Evolutionary conservation across 2,329 filamentous ascomycete species (phyloP).

Genomic region (Alternaria atra): DNA sequence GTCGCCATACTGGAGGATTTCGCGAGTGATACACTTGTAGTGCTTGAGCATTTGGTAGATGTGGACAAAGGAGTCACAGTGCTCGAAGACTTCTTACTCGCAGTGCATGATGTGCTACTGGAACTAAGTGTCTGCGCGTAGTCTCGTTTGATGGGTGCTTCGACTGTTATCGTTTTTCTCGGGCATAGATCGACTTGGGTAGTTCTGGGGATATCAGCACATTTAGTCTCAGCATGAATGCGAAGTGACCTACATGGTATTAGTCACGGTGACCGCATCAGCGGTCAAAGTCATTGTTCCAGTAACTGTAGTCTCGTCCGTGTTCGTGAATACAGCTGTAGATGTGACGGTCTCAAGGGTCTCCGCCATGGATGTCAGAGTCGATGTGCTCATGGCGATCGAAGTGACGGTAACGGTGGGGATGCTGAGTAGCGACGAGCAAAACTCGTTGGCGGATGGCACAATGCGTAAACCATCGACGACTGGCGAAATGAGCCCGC

Average conservation of each 20-base stretch:
- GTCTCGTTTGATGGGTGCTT: background rate
- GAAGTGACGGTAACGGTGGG: background rate
- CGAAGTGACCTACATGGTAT: background rate
- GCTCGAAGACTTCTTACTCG: background rate
- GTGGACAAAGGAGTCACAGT: background rate
- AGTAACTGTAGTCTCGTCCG: background rate
- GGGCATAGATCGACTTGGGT: background rate
- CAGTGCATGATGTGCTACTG: background rate
- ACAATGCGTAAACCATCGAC: background rate
- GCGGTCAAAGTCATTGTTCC: background rate
- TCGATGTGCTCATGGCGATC: background rate
- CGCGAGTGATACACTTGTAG: background rate
- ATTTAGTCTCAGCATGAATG: background rate
- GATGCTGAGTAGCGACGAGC: conserved; percentile 2
- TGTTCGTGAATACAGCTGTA: background rate
- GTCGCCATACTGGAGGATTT: background rate
- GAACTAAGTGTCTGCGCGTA: background rate
- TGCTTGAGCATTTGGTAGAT: conserved; percentile 1
- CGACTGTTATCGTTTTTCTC: background rate
- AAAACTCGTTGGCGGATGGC: background rate
- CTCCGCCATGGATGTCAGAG: background rate
- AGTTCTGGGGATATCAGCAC: background rate
- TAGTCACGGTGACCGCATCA: background rate
- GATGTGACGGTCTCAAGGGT: background rate
- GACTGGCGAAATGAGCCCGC: background rate